These are phyloP conservation scores for Mucor indicus DNA, from an alignment of 371 early-diverging fungal genomes.

Conservation along the genomic window DNA sequence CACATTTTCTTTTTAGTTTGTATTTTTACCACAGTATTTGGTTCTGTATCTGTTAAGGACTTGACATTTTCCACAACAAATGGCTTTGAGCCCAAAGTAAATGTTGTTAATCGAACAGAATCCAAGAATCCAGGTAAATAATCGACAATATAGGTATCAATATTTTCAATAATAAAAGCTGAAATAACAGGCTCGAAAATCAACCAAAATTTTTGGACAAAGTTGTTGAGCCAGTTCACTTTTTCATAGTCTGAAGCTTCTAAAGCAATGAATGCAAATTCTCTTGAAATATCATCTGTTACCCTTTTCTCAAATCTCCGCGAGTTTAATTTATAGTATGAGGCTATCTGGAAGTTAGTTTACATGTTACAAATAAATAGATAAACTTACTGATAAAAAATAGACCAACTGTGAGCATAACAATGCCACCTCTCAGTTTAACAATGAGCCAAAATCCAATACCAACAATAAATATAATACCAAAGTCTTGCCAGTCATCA, in stretches of 20 bases:
- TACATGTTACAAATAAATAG: not conserved
- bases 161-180: slow-evolving; percentile 67
- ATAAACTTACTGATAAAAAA: slow-evolving; percentile 43
- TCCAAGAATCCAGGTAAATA: slow-evolving; percentile 88
- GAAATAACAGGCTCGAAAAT: slow-evolving; percentile 93
- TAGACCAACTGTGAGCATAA: slow-evolving; percentile 36
- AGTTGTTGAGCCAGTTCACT: slow-evolving; percentile 96
- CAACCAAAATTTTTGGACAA: slow-evolving; percentile 84
- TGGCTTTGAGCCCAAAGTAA: slow-evolving; percentile 96
- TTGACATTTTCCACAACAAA: slow-evolving; percentile 88
- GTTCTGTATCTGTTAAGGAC: slow-evolving; percentile 70
- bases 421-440: slow-evolving; percentile 25
- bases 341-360: not conserved
- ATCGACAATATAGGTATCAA: slow-evolving; percentile 73
- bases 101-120: slow-evolving; percentile 84
- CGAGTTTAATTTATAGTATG: too few relatives aligned
- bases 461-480: slow-evolving; percentile 30
- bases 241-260: slow-evolving; percentile 68
- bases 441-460: slow-evolving; percentile 17
- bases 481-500: slow-evolving; percentile 39
- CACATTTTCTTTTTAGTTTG: too few relatives aligned
- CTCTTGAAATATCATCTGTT: too few relatives aligned
- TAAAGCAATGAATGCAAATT: slow-evolving; percentile 42
- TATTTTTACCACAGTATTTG: slow-evolving; percentile 72
- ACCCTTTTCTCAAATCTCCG: too few relatives aligned